Conservation (phyloP, 495 filamentous ascomycete species). For the Gamarada debralockiae region DNA sequence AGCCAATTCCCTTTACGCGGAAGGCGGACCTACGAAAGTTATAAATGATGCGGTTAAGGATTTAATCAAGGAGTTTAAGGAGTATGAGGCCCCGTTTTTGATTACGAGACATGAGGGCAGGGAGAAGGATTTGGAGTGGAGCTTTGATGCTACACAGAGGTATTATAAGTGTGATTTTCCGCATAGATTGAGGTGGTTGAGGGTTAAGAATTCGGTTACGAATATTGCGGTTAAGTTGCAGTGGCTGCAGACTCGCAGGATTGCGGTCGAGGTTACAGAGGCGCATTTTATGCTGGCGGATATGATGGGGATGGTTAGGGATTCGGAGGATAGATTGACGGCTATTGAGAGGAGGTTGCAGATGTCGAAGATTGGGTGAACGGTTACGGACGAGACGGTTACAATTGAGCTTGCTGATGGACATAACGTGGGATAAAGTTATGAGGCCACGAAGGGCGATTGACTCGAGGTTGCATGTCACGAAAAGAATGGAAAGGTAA, state of each 20-base stretch:
- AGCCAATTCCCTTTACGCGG: constrained; percentile 6
- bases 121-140: constrained; percentile 25
- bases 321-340: constrained; percentile 8
- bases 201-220: constrained; percentile 10
- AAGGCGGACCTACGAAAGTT: constrained; percentile 16
- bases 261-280: constrained; percentile 19
- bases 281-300: constrained; percentile 13
- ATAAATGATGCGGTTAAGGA: constrained; percentile 25
- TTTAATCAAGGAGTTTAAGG: constrained; percentile 21
- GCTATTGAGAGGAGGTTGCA: constrained; percentile 19
- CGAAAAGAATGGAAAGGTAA: too few species aligned
- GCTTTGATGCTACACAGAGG: constrained; percentile 21
- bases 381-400: neutral
- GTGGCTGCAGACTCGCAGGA: constrained; percentile 21
- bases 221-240: constrained; percentile 18
- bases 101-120: constrained; percentile 12
- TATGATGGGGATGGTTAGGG: constrained; percentile 20
- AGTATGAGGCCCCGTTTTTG: constrained; percentile 17
- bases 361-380: constrained; percentile 18
- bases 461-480: too few species aligned
- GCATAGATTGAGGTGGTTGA: constrained; percentile 19
- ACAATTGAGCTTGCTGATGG: neutral
- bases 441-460: too few species aligned
- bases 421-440: too few species aligned
- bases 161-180: constrained; percentile 19